Evolutionary conservation across 805 yeast species (phyloP), one percentile per base, ranked within the genome.

Genomic region (Torulaspora franciscae): DNA sequence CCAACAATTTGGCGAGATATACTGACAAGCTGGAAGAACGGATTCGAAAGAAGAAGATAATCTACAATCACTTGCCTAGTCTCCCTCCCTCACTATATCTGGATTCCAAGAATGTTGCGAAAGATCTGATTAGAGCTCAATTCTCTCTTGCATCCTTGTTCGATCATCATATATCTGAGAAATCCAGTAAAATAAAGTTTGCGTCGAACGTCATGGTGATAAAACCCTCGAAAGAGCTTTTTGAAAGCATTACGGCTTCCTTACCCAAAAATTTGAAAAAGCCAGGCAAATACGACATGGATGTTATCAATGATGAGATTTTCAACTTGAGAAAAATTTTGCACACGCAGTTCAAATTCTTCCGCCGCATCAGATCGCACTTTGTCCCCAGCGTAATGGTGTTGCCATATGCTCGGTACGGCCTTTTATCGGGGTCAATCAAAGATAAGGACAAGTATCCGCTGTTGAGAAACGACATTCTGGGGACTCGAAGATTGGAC

Each of bases 181-280:
- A 42, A 22, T 47, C 61, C 3, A 64, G 69, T 37, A 58, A 62
- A 38, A 56, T 62, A 19, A 50, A 54, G 11, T 55, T 67, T 35
- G 66, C 71, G 0, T 70, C 73, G 34, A 77, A 76, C 49, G 58
- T 82, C 5, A 80, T 82, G 81, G 82, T 81, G 6, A 64, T 80
- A n/a, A 70, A 67, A 32, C 87, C 87, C 3, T 67, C 67, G 4
- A 39, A 45, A 6, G 50, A 55, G 25, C 33, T 55, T 4, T 71
- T 61, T 47, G 42, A 57, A 6, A 52, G 67, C 10, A 40, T 49
- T 15, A 25, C 41, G 17, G 49, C 46, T 14, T 56, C 56, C 40
- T 40, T 62, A 13, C 65, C 66, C 1, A 42, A 37, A 4, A 47
- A 47, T 3, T 3, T 54, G 13, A 47, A 50, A 13, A 50, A 41